Percentiles rank a stretch among this genome's conserved stretches.
These are phyloP conservation scores for Exophiala sp. DNA, from an alignment of 2,329 filamentous ascomycete species.

Conservation along the genomic window DNA sequence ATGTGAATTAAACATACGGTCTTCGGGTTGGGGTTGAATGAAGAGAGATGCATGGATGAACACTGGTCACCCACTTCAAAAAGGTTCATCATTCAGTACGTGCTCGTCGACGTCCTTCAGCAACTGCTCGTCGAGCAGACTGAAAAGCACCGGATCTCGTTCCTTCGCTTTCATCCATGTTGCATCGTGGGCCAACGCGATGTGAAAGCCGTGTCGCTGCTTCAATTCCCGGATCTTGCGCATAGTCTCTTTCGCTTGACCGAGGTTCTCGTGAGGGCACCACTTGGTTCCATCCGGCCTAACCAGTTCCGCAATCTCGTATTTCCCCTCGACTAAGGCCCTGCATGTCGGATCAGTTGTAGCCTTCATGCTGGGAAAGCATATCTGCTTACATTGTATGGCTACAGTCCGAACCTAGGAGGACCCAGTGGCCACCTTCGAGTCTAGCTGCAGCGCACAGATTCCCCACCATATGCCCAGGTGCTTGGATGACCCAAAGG, in stretches of 20 bases:
- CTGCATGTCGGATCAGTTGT: background rate
- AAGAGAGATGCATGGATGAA: too few species aligned
- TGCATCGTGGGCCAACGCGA: slow-evolving; percentile 2
- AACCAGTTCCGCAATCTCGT: background rate
- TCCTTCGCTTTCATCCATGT: background rate
- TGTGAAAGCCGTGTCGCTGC: background rate
- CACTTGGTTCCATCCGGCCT: background rate
- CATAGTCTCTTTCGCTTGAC: background rate
- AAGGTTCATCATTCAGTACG: slow-evolving; percentile 38
- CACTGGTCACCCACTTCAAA: background rate
- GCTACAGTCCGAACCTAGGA: background rate
- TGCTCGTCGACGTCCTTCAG: background rate
- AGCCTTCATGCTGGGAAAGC: background rate
- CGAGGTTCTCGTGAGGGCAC: background rate
- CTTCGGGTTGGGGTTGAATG: too few species aligned
- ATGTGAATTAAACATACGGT: too few species aligned
- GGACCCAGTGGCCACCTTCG: background rate
- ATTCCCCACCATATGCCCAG: slow-evolving; percentile 39
- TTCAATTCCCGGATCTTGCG: background rate
- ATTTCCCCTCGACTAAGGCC: background rate
- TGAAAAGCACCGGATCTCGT: background rate
- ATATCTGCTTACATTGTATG: background rate
- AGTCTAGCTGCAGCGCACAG: slow-evolving; percentile 35
- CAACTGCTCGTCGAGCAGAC: background rate
- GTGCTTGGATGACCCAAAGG: slow-evolving; percentile 38